Percentiles rank a stretch among this genome's conserved stretches.
Conservation (phyloP, 179 eudicot genomes). For the Sideroxylon spinosum region DNA sequence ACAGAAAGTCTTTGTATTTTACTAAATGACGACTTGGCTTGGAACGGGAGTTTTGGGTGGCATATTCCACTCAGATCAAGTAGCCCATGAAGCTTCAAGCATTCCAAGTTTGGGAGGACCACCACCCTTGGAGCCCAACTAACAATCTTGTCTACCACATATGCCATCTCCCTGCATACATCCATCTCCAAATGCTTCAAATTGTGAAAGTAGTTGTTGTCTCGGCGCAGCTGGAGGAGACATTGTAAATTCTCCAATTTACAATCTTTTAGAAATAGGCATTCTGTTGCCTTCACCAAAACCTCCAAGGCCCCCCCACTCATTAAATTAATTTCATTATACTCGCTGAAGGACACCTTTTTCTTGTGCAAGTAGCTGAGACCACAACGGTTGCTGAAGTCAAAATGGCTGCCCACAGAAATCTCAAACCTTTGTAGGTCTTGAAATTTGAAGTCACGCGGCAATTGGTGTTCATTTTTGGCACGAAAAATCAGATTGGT, state of each 20-base stretch:
- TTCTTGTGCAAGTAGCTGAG: too few relatives aligned
- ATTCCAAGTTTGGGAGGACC: neutral
- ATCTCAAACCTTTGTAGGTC: neutral
- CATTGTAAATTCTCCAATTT: neutral
- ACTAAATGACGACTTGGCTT: neutral
- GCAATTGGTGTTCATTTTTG: neutral
- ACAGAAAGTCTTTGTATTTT: neutral
- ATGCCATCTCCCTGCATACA: constrained; percentile 11
- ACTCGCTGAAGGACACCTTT: too few relatives aligned
- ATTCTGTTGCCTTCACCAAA: neutral
- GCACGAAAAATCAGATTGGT: neutral
- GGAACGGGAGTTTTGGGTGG: neutral
- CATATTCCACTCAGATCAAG: neutral
- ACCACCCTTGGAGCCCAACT: neutral
- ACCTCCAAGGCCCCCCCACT: neutral
- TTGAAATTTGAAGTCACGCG: neutral
- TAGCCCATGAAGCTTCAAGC: neutral
- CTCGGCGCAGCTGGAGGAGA: constrained; percentile 1
- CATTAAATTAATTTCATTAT: neutral
- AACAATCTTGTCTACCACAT: neutral
- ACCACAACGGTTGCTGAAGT: too few relatives aligned
- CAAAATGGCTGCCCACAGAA: neutral
- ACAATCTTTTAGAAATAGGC: neutral
- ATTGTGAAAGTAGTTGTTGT: constrained; percentile 11
- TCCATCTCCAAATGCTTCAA: constrained; percentile 5